Conservation (phyloP, 1,139 yeast genomes). For the Wickerhamiella pararugosa region DNA sequence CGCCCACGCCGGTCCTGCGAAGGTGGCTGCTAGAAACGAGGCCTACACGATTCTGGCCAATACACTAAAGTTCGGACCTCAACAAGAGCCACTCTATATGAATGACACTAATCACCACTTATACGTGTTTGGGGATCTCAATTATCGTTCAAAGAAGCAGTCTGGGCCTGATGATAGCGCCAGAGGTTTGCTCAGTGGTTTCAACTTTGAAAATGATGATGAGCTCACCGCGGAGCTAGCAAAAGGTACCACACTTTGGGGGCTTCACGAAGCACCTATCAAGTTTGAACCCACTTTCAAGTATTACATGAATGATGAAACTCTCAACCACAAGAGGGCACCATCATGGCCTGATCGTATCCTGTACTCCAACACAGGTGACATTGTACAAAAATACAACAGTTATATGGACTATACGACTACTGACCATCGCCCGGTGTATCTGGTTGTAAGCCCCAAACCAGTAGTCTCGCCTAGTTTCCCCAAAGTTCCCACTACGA, state of each 20-base stretch:
- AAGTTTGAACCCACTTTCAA: constrained; percentile 67
- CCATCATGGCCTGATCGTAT: constrained; percentile 92
- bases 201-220: constrained; percentile 28
- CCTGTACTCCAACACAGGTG: constrained; percentile 30
- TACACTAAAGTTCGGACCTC: constrained; percentile 36
- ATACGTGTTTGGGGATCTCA: constrained; percentile 71
- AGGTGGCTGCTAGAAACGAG: constrained; percentile 33
- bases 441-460: constrained; percentile 28
- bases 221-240: constrained; percentile 39
- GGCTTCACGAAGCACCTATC: constrained; percentile 49
- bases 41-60: constrained; percentile 38
- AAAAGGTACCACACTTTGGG: constrained; percentile 37
- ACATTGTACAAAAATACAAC: constrained; percentile 26
- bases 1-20: constrained; percentile 55
- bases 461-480: not conserved
- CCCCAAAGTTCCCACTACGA: not conserved
- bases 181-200: constrained; percentile 8
- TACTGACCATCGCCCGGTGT: constrained; percentile 36
- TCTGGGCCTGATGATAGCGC: constrained; percentile 7
- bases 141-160: constrained; percentile 35
- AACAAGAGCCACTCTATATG: not conserved
- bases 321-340: constrained; percentile 42
- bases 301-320: constrained; percentile 30
- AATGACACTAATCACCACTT: constrained; percentile 43
- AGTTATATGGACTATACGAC: constrained; percentile 31